A percentile compares a stretch with the other conserved stretches of the same genome.
phyloP scores from a whole-genome alignment of 495 filamentous ascomycete genomes.

The Penicillium alfredii region DNA sequence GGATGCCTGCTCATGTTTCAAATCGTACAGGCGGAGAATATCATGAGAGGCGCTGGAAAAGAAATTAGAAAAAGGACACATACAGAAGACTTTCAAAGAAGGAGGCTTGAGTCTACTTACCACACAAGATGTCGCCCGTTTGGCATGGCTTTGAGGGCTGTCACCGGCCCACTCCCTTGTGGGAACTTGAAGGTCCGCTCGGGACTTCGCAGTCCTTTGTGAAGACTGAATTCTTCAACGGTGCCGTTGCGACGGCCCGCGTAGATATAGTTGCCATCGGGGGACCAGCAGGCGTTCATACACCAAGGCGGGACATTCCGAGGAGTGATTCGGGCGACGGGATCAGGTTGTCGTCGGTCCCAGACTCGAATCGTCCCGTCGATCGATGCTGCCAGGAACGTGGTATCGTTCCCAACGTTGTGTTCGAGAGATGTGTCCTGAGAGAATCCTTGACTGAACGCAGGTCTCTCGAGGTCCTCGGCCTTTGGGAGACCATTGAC shows the following conservation, averaged over 20 bases:
- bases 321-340: conserved; percentile 72
- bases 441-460: conserved; percentile 26
- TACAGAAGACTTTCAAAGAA: neutral
- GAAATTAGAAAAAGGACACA: conserved; percentile 4
- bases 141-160: conserved; percentile 79
- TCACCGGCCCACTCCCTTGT: conserved; percentile 80
- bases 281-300: conserved; percentile 96
- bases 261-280: conserved; percentile 93
- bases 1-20: conserved; percentile 58
- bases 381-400: conserved; percentile 80
- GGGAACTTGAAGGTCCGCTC: conserved; percentile 87
- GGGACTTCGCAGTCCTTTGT: conserved; percentile 70
- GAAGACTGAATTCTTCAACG: conserved; percentile 88
- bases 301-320: conserved; percentile 87
- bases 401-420: conserved; percentile 50
- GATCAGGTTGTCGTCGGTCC: conserved; percentile 74
- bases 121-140: conserved; percentile 92
- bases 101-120: conserved; percentile 45
- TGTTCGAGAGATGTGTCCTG: conserved; percentile 30
- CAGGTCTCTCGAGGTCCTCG: conserved; percentile 35
- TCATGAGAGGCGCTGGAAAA: conserved; percentile 74
- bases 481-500: conserved; percentile 50
- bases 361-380: conserved; percentile 87
- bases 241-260: conserved; percentile 88
- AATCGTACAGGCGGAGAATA: conserved; percentile 86